Evolutionary conservation across 164 flowering plant species (phyloP).

Genomic region (Piper betle): DNA sequence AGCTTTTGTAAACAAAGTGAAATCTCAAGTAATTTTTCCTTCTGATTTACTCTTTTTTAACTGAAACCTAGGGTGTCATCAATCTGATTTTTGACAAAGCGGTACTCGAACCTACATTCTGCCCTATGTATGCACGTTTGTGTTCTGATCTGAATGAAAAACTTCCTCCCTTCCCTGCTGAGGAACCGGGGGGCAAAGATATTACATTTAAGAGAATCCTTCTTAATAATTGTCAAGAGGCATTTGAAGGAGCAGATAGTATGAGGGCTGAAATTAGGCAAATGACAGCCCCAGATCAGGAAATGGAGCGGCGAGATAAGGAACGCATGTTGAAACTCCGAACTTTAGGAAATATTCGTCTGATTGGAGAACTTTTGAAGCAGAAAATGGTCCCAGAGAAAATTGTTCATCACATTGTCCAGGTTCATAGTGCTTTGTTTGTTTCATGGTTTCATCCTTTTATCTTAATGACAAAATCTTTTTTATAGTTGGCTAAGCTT

Average conservation of each 20-base stretch:
- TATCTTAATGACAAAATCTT: neutral
- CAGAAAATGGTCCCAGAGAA: slow-evolving; percentile 94
- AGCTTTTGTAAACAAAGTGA: neutral
- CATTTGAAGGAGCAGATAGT: slow-evolving; percentile 88
- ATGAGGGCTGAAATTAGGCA: slow-evolving; percentile 66
- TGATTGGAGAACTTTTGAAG: slow-evolving; percentile 95
- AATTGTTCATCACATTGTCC: slow-evolving; percentile 93
- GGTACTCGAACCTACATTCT: slow-evolving; percentile 92
- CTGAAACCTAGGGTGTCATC: slow-evolving; percentile 51
- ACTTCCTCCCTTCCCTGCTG: slow-evolving; percentile 85
- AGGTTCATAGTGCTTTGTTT: slow-evolving; percentile 26
- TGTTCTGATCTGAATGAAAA: slow-evolving; percentile 86
- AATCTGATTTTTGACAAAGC: slow-evolving; percentile 86
- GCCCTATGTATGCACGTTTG: slow-evolving; percentile 84
- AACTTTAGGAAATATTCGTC: slow-evolving; percentile 86
- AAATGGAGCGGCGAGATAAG: slow-evolving; percentile 70
- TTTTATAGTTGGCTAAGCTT: neutral
- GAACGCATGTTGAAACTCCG: slow-evolving; percentile 77
- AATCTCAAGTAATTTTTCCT: neutral
- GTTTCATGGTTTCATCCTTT: neutral
- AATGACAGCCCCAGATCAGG: slow-evolving; percentile 89
- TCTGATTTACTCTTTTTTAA: neutral
- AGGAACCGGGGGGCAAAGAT: slow-evolving; percentile 73
- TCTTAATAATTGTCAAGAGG: slow-evolving; percentile 84
- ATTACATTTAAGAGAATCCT: slow-evolving; percentile 84